Evolutionary conservation across 140 eudicot species (phyloP).

Genomic region (Bidens hawaiensis): DNA sequence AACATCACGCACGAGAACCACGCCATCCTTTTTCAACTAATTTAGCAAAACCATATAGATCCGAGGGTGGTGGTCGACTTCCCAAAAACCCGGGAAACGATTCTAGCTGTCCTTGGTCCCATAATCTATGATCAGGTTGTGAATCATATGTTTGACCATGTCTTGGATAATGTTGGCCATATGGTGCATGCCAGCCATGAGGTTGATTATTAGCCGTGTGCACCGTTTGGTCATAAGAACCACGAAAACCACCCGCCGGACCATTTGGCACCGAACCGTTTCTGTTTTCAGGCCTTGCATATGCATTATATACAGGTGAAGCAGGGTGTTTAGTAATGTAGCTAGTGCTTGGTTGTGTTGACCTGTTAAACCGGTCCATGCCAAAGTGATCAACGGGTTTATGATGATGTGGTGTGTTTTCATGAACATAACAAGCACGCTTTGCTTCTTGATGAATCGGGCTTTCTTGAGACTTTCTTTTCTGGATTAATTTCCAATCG

Average conservation of each 20-base stretch:
- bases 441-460: slow-evolving; percentile 1
- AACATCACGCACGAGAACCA: slow-evolving; percentile 17
- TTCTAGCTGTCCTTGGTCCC: slow-evolving; percentile 23
- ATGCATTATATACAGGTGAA: slow-evolving; percentile 26
- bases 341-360: slow-evolving; percentile 18
- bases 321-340: slow-evolving; percentile 20
- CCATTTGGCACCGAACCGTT: not conserved
- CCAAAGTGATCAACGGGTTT: slow-evolving; percentile 10
- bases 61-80: slow-evolving; percentile 35
- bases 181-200: slow-evolving; percentile 12
- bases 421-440: slow-evolving; percentile 25
- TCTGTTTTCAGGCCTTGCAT: slow-evolving; percentile 19
- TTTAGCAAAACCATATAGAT: slow-evolving; percentile 66
- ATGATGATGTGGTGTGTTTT: slow-evolving; percentile 24
- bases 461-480: not conserved
- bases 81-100: slow-evolving; percentile 31
- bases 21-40: slow-evolving; percentile 33
- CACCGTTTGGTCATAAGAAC: slow-evolving; percentile 14
- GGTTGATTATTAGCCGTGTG: not conserved
- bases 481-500: not conserved
- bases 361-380: slow-evolving; percentile 7
- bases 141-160: slow-evolving; percentile 18
- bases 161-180: slow-evolving; percentile 20
- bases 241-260: not conserved
- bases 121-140: slow-evolving; percentile 25